Conservation (phyloP, 2,329 filamentous ascomycete species). For the Biscogniauxia sp. region DNA sequence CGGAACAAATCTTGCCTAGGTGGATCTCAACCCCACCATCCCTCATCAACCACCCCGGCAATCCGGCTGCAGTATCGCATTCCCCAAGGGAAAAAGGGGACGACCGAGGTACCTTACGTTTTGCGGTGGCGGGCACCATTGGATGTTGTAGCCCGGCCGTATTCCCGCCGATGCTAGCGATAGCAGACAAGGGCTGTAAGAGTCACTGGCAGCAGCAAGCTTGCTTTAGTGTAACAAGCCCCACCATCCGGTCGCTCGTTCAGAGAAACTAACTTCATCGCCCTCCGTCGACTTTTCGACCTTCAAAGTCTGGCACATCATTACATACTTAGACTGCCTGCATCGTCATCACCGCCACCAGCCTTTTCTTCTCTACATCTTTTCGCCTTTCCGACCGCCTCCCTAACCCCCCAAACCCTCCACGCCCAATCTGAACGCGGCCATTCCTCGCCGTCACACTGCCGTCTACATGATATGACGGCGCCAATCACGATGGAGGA, state of each 20-base stretch:
- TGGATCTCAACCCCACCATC: background rate
- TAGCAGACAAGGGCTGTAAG: background rate
- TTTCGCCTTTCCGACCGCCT: background rate
- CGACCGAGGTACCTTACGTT: background rate
- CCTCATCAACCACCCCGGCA: background rate
- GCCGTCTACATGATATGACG: slow-evolving; percentile 15
- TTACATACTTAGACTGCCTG: background rate
- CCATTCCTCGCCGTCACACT: background rate
- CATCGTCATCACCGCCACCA: slow-evolving; percentile 15
- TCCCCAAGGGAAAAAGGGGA: background rate
- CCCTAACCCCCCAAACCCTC: too few relatives aligned
- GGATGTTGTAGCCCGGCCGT: background rate
- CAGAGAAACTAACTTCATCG: background rate
- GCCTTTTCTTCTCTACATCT: background rate
- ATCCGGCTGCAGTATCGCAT: background rate
- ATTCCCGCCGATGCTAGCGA: background rate
- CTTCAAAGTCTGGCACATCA: slow-evolving; percentile 20
- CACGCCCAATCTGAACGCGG: background rate
- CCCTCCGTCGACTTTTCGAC: slow-evolving; percentile 6
- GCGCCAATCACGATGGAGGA: slow-evolving; percentile 20
- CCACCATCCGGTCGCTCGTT: slow-evolving; percentile 13
- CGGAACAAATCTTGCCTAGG: background rate
- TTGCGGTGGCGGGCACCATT: background rate
- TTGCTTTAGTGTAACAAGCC: slow-evolving; percentile 12
- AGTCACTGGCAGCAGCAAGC: slow-evolving; percentile 1